A percentile compares a stretch with the other conserved stretches of the same genome.
Evolutionary conservation across 192 early-diverging fungal genomes (phyloP).

Genomic region (Chytriomyces hyalinus): DNA sequence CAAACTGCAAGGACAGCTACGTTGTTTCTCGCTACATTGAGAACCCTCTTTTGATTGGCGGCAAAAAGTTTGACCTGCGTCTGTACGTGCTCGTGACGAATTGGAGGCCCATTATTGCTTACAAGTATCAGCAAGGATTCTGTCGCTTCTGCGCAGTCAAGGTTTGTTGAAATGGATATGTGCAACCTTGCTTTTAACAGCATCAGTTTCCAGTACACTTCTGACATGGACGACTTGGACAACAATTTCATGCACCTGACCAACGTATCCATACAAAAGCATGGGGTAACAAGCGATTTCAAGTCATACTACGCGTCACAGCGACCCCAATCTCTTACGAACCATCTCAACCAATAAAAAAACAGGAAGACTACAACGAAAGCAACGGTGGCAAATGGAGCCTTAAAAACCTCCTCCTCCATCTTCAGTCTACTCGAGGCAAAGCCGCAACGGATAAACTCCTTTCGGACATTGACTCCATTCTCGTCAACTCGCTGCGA

Average conservation of each 20-base stretch:
- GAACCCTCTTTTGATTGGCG: constrained; percentile 61
- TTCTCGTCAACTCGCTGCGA: constrained; percentile 57
- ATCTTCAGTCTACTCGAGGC: constrained; percentile 55
- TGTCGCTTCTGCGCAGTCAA: constrained; percentile 52
- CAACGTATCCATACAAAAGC: constrained; percentile 67
- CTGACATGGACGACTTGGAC: constrained; percentile 56
- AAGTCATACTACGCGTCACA: not conserved
- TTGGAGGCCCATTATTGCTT: constrained; percentile 62
- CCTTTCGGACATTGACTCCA: constrained; percentile 59
- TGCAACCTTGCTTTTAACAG: not conserved
- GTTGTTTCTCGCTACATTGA: constrained; percentile 64
- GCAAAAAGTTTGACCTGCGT: constrained; percentile 65
- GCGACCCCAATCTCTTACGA: constrained; percentile 1
- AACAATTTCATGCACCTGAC: constrained; percentile 67
- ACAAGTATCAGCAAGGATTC: constrained; percentile 61
- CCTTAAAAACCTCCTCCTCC: constrained; percentile 55
- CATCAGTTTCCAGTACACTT: constrained; percentile 54
- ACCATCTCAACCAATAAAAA: not conserved
- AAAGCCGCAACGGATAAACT: constrained; percentile 43
- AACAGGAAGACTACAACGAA: constrained; percentile 64
- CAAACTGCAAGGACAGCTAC: constrained; percentile 63
- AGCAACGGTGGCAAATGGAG: constrained; percentile 63
- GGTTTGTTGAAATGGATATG: not conserved
- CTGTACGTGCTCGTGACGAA: constrained; percentile 63
- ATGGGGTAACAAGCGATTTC: constrained; percentile 45